A percentile compares a stretch with the other conserved stretches of the same genome.
Evolutionary conservation across 2,329 filamentous ascomycete species (phyloP).

Genomic region (Cladosporium sp.): DNA sequence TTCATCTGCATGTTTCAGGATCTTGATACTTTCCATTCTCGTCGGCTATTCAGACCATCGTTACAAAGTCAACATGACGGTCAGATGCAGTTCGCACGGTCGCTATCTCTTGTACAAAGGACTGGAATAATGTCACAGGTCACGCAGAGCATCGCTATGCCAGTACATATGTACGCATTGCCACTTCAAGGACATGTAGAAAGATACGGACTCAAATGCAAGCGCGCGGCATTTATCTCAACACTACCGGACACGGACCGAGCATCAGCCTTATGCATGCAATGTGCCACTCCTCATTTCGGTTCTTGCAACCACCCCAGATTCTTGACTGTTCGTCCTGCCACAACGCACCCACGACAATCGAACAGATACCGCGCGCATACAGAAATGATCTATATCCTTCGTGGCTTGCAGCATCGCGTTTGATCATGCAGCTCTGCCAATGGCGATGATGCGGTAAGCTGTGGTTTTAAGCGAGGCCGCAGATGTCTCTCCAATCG

Average conservation of each 20-base stretch:
- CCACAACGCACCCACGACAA: neutral
- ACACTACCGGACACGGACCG: neutral
- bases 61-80: no score
- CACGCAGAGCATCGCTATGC: no score
- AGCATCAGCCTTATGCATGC: conserved; percentile 4
- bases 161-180: no score
- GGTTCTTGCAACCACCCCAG: neutral
- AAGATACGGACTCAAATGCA: no score
- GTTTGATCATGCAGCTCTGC: neutral
- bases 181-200: no score
- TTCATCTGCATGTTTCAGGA: conserved; percentile 27
- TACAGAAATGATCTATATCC: neutral
- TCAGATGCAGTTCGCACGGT: no score
- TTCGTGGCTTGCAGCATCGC: neutral
- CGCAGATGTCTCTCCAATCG: neutral
- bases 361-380: neutral
- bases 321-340: neutral
- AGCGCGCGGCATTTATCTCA: no score
- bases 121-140: no score
- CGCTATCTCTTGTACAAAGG: no score
- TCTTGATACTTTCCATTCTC: no score
- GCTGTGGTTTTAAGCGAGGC: neutral
- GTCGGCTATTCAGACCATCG: no score
- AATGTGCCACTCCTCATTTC: conserved; percentile 2
- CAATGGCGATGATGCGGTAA: neutral